A percentile compares a stretch with the other conserved stretches of the same genome.
These are phyloP conservation scores for Globisporangium sylvaticum DNA, from an alignment of 352 stramenopile genomes.

Conservation along the genomic window DNA sequence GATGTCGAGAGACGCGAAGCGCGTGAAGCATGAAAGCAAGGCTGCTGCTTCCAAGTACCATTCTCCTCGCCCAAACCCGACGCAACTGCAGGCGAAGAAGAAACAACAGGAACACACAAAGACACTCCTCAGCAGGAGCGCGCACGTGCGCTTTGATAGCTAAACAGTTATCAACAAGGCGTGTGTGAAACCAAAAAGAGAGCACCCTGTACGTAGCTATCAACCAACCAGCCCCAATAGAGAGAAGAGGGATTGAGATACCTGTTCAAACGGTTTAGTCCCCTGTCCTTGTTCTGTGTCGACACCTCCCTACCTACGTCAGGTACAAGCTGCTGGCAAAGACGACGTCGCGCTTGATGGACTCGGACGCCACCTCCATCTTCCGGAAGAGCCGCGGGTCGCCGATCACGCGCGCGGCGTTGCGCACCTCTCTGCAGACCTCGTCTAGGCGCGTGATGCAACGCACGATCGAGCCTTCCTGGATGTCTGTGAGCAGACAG, in stretches of 20 bases:
- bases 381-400: slow-evolving; percentile 96
- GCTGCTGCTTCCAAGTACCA: not conserved
- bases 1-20: not conserved
- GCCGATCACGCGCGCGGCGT: slow-evolving; percentile 92
- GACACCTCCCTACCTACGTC: slow-evolving; percentile 18
- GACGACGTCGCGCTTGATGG: slow-evolving; percentile 98
- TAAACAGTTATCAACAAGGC: not conserved
- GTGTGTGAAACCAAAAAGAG: not conserved
- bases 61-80: not conserved
- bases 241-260: slow-evolving; percentile 6
- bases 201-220: not conserved
- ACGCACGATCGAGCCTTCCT: slow-evolving; percentile 97
- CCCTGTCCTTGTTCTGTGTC: too few species aligned
- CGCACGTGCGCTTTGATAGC: slow-evolving; percentile 41
- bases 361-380: slow-evolving; percentile 95
- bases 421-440: slow-evolving; percentile 95
- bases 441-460: slow-evolving; percentile 98
- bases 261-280: not conserved
- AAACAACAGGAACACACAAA: slow-evolving; percentile 12
- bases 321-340: slow-evolving; percentile 97
- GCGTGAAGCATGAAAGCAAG: slow-evolving; percentile 1
- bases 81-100: not conserved
- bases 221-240: not conserved
- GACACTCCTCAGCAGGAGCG: not conserved
- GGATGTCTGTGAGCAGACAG: slow-evolving; percentile 93